Conservation (phyloP, 2,329 filamentous ascomycete species). For the Escovopsis sp. region DNA sequence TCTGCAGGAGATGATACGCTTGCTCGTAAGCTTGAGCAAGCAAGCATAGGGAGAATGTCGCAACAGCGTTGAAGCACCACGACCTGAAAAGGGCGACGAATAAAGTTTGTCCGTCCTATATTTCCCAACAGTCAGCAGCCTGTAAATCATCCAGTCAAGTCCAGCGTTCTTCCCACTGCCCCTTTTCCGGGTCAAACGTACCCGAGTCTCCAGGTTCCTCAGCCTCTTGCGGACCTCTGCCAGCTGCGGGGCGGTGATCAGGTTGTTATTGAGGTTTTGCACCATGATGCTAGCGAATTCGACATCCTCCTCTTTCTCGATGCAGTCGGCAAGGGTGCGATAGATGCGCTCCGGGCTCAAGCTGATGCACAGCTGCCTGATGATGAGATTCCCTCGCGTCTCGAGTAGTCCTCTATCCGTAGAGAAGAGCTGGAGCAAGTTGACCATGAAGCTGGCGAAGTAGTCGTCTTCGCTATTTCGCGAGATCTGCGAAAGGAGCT, state of each 20-base stretch:
- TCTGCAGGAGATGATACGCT: slow-evolving; percentile 87
- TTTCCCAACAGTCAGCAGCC: slow-evolving; percentile 17
- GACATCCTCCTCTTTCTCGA: slow-evolving; percentile 94
- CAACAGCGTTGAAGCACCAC: slow-evolving; percentile 97
- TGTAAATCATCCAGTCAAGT: slow-evolving; percentile 7
- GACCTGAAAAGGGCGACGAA: slow-evolving; percentile 90
- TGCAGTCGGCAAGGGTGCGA: slow-evolving; percentile 83
- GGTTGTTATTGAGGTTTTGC: slow-evolving; percentile 96
- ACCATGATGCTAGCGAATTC: slow-evolving; percentile 99
- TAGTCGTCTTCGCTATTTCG: slow-evolving; percentile 94
- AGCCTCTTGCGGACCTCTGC: slow-evolving; percentile 80
- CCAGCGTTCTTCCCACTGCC: not conserved
- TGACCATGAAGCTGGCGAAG: slow-evolving; percentile 97
- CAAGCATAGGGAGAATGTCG: slow-evolving; percentile 89
- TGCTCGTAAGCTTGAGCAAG: slow-evolving; percentile 96
- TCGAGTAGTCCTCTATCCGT: slow-evolving; percentile 86
- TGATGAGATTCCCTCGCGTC: slow-evolving; percentile 87
- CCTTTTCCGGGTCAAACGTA: slow-evolving; percentile 16
- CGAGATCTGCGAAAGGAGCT: slow-evolving; percentile 89
- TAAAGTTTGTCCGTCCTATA: slow-evolving; percentile 73
- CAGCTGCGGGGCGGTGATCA: slow-evolving; percentile 91
- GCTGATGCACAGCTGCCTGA: slow-evolving; percentile 83
- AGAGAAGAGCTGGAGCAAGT: slow-evolving; percentile 84
- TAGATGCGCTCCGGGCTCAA: slow-evolving; percentile 92
- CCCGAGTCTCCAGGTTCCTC: slow-evolving; percentile 76